These are phyloP conservation scores for Xylaria digitata DNA, from an alignment of 2,329 filamentous ascomycete species.

Conservation along the genomic window DNA sequence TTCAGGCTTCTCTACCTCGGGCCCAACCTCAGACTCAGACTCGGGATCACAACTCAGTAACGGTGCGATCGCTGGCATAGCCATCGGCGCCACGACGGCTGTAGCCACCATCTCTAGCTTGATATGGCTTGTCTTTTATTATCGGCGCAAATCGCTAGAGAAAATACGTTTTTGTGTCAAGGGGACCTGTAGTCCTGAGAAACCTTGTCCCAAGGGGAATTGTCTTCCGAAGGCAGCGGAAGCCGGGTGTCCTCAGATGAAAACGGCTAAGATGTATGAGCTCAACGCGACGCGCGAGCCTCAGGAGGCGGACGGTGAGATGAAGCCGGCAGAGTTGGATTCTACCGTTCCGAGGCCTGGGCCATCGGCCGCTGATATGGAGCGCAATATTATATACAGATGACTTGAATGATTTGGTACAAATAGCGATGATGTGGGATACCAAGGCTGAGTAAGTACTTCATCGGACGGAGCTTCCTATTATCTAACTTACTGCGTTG, in stretches of 20 bases:
- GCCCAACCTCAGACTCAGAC: not conserved
- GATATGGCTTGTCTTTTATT: slow-evolving; percentile 11
- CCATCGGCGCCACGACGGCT: not conserved
- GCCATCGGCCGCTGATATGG: too few species aligned
- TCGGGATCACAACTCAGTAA: not conserved
- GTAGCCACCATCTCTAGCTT: not conserved
- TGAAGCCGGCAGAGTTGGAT: slow-evolving; percentile 25
- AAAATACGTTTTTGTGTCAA: not conserved
- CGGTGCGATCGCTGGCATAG: slow-evolving; percentile 7
- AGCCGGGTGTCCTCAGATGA: not conserved
- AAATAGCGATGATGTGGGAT: not conserved
- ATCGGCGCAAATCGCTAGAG: not conserved
- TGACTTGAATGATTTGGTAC: not conserved
- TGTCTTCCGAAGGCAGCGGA: not conserved
- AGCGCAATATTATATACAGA: not conserved
- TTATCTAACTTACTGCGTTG: not conserved
- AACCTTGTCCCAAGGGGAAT: not conserved
- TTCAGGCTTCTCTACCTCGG: not conserved
- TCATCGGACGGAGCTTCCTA: not conserved
- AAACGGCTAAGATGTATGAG: slow-evolving; percentile 1
- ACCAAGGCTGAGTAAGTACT: not conserved
- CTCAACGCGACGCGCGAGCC: slow-evolving; percentile 12
- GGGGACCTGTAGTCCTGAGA: not conserved
- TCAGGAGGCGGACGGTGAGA: slow-evolving; percentile 14
- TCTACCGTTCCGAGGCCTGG: not conserved